These are phyloP conservation scores for Candida sphagnicola DNA, from an alignment of 805 yeast species.

Conservation along the genomic window DNA sequence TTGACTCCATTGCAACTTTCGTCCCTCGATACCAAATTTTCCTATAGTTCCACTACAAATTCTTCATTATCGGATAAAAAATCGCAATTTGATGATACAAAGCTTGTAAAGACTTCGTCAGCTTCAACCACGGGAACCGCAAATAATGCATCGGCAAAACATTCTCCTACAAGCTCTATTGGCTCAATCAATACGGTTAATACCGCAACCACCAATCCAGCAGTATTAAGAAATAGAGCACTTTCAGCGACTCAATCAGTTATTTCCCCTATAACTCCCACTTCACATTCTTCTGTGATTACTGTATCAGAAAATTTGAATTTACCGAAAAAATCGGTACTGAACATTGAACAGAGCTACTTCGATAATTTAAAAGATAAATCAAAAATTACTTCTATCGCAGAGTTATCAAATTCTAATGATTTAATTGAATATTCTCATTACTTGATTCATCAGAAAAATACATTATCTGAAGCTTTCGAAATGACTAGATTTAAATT, in stretches of 20 bases:
- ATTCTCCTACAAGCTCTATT: conserved; percentile 10
- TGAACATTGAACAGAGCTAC: conserved; percentile 31
- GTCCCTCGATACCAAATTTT: neutral
- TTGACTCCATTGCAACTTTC: conserved; percentile 4
- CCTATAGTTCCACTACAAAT: conserved; percentile 4
- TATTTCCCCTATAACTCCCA: conserved; percentile 30
- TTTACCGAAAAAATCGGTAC: conserved; percentile 22
- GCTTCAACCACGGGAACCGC: neutral
- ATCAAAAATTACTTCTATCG: conserved; percentile 12
- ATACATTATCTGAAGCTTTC: conserved; percentile 29
- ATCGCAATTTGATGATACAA: neutral
- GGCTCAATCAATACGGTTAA: conserved; percentile 1
- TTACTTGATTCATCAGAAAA: conserved; percentile 31
- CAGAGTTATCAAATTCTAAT: conserved; percentile 21
- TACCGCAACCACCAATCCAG: conserved; percentile 1
- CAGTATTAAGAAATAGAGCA: conserved; percentile 5
- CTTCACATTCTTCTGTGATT: conserved; percentile 34
- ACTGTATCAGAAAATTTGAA: conserved; percentile 35
- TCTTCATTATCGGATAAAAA: conserved; percentile 3
- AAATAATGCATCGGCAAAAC: conserved; percentile 4
- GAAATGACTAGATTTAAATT: conserved; percentile 29
- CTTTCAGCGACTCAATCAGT: conserved; percentile 8
- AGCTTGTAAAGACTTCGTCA: neutral
- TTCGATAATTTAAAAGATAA: conserved; percentile 18
- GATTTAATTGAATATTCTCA: conserved; percentile 24